Evolutionary conservation across 2,329 filamentous ascomycete species (phyloP), one percentile per base, ranked within the genome.

Genomic region (Colletotrichum spinosum): DNA sequence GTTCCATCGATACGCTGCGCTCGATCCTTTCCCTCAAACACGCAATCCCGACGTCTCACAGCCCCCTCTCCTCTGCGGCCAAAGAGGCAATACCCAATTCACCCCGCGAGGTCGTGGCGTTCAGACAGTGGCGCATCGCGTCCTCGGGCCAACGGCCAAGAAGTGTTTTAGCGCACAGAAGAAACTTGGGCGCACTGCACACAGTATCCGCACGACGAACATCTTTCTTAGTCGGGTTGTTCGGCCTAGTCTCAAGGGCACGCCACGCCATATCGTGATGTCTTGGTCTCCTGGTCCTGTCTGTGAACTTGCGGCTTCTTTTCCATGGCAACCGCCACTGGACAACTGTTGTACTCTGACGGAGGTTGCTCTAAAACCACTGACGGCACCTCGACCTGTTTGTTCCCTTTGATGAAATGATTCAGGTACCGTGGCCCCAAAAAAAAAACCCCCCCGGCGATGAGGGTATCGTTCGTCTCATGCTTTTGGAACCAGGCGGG

Each of bases 141-240:
- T 62, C 55, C 54, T 53, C 60, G 48, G 49, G 55, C 49, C 55
- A 64, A 59, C 55, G 48, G 41, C 39, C 49, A 9, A 42, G 8
- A 44, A 41, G 44, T 48, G 15, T 10, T 46, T 35, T 48, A 17
- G 25, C 38, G 15, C 45, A 51, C 39, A 38, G 38, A 11, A 50
- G n/a, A 39, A 39, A 17, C 33, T 50, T 13, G 49, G 38, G 10
- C 35, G 17, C 11, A 38, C 46, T 11, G 37, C 51, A 45, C 52
- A 55, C 52, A 55, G 39, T 55, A 44, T 44, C 52, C 39, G 52
- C 37, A 42, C 9, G 10, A 44, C 39, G 8, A 44, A 42, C 46
- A 33, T 12, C 17, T 6, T 15, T 10, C 17, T 46, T 46, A 15
- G 42, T 25, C 42, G 42, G 42, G 42, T 44, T 44, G 15, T 15